A percentile compares a stretch with the other conserved stretches of the same genome.
Evolutionary conservation across 2,329 filamentous ascomycete genomes (phyloP).

Genomic region (Metarhizium robertsii): DNA sequence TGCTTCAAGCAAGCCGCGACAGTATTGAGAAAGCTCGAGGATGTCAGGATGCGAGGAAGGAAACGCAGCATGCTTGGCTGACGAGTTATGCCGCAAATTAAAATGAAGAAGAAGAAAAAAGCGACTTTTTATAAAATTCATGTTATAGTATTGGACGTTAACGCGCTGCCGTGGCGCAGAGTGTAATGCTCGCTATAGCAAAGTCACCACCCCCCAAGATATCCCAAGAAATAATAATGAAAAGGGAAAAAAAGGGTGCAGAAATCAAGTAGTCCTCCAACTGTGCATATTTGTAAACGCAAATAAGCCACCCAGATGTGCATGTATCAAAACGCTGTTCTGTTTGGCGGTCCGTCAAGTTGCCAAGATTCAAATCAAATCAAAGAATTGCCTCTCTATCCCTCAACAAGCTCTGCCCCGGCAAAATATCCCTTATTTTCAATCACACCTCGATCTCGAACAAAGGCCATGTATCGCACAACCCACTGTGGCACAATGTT

Average conservation of each 20-base stretch:
- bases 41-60: slow-evolving; percentile 84
- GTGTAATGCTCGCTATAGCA: slow-evolving; percentile 7
- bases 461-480: slow-evolving; percentile 92
- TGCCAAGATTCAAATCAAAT: not conserved
- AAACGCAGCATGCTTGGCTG: slow-evolving; percentile 96
- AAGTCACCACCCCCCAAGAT: not conserved
- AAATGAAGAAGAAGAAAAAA: not conserved
- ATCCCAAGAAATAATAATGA: not conserved
- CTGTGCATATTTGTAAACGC: not conserved
- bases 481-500: slow-evolving; percentile 89
- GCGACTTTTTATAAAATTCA: not conserved
- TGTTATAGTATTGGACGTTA: not conserved
- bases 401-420: slow-evolving; percentile 53
- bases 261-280: not conserved
- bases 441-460: slow-evolving; percentile 87
- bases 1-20: slow-evolving; percentile 65
- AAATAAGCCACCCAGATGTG: not conserved
- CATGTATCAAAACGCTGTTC: not conserved
- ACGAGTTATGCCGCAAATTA: slow-evolving; percentile 3
- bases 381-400: not conserved
- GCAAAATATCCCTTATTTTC: slow-evolving; percentile 99
- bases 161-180: not conserved
- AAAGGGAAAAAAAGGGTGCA: not conserved
- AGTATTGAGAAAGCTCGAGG: slow-evolving; percentile 76
- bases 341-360: not conserved